Conservation (phyloP, 768 basidiomycete genomes). For the Mycena latifolia region DNA sequence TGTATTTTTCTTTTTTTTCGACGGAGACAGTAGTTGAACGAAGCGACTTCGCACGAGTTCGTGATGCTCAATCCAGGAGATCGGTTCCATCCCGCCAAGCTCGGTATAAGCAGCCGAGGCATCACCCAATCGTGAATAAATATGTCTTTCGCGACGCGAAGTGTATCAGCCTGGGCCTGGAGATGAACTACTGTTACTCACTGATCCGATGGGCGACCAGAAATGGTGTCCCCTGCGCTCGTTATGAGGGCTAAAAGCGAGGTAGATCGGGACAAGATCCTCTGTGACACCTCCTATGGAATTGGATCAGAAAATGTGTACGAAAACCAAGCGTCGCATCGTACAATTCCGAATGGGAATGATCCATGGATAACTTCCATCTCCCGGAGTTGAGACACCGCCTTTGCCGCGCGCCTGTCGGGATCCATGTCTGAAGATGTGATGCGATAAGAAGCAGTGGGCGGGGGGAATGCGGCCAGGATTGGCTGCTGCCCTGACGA, state of each 20-base stretch:
- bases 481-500: no score
- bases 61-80: constrained; percentile 25
- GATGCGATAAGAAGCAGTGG: no score
- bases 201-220: not conserved
- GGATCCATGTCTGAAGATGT: not conserved
- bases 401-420: not conserved
- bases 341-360: constrained; percentile 6
- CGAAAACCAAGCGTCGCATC: not conserved
- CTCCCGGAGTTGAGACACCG: not conserved
- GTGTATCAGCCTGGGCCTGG: no score
- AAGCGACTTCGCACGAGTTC: constrained; percentile 6
- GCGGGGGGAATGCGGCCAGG: no score
- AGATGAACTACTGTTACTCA: not conserved
- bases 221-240: not conserved
- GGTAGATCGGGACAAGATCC: not conserved
- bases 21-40: not conserved
- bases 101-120: constrained; percentile 16
- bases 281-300: constrained; percentile 1
- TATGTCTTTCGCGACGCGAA: not conserved
- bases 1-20: not conserved
- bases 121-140: not conserved
- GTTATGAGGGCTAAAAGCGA: not conserved
- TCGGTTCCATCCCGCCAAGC: not conserved
- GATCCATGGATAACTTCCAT: constrained; percentile 7
- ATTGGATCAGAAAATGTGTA: not conserved